phyloP scores from a whole-genome alignment of 75 land plant species.

The Pinus taeda region DNA sequence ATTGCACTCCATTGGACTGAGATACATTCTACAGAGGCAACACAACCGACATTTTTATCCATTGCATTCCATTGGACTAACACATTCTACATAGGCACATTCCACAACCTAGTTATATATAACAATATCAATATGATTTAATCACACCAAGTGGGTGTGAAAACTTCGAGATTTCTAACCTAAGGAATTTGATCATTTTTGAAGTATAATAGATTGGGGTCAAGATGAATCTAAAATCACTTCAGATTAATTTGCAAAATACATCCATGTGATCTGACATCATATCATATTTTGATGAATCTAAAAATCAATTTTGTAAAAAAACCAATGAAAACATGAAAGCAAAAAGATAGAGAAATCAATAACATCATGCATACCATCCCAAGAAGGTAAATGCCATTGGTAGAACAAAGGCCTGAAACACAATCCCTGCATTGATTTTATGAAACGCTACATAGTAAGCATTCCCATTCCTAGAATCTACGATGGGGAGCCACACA shows the following conservation, averaged over 20 bases:
- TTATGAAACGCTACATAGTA: slow-evolving; percentile 41
- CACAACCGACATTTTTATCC: no score
- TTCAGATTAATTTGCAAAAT: neutral
- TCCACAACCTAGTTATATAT: neutral
- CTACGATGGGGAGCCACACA: slow-evolving; percentile 63
- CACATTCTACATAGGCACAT: neutral
- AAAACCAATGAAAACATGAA: neutral
- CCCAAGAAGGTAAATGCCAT: slow-evolving; percentile 51
- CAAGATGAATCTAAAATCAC: neutral
- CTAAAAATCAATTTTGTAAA: neutral
- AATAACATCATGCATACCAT: slow-evolving; percentile 24
- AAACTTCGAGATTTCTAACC: neutral
- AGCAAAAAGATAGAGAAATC: neutral
- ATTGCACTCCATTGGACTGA: neutral
- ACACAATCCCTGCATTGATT: slow-evolving; percentile 49
- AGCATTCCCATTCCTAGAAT: slow-evolving; percentile 52
- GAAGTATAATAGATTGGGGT: no score
- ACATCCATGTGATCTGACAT: neutral
- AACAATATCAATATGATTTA: neutral
- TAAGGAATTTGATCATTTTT: no score
- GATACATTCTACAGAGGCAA: no score
- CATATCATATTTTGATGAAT: neutral
- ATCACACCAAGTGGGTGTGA: neutral
- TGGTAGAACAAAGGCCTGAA: slow-evolving; percentile 57
- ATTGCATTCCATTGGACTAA: no score